Evolutionary conservation across 2,329 filamentous ascomycete species (phyloP), one percentile per base, ranked within the genome.

Genomic region (Bipolaris cookei): DNA sequence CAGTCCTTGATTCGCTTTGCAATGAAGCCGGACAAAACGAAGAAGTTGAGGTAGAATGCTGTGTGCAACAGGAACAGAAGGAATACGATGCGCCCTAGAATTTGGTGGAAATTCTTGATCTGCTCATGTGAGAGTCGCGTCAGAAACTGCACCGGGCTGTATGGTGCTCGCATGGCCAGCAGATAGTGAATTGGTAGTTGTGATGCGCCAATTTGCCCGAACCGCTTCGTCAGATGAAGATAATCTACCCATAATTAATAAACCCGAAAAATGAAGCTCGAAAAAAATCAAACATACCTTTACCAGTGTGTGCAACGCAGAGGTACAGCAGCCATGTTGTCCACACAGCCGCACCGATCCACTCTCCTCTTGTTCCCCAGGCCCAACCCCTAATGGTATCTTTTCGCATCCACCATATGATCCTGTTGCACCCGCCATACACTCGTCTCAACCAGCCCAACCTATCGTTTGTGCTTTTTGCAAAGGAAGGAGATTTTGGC

Each of bases 161-260:
- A 84, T 4, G 79, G 75, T 6, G 81, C 79, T 51, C 81, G 81
- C 54, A 83, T 76, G 14, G 82, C 76, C 56, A 88, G 79, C 6
- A 87, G 77, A 54, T 86, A 85, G 52, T 87, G 85, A 2, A 87
- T 69, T 1, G 86, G 86, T 1, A 77, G 69, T 63, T 88, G 86
- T 7, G 85, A 87, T 5, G 85, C 79, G 20, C 78, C 84, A 47
- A 88, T 79, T 44, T 85, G 84, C 16, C 83, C 86, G 51, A 88
- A 79, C 4, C 85, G 81, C 73, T 87, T 88, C 21, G 86, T 88
- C 21, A 88, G 74, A 69, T 88, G 86, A 28, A 88, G 77, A 54
- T 88, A 88, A 70, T 88, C 86, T 86, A 48, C 3, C 2, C 28
- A 5, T 25, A 23, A 34, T 62, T 20, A 57, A 50, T 38, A 18